Evolutionary conservation across 1,284 basidiomycete genomes (phyloP), one percentile per base, ranked within the genome.

Genomic region (Ceratobasidium sp.): DNA sequence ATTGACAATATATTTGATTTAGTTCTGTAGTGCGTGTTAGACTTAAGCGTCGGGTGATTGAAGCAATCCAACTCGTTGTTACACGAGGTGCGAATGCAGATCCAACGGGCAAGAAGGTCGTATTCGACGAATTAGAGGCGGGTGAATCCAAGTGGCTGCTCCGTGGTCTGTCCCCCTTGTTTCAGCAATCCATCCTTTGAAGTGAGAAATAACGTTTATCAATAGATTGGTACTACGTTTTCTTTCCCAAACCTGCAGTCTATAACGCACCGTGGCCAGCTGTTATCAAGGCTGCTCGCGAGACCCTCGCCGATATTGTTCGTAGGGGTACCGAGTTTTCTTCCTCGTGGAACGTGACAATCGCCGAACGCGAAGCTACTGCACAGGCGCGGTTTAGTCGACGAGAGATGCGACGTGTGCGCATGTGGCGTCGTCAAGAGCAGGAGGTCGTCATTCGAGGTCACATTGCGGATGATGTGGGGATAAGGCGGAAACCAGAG

Each of bases 211-310:
- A n/a, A n/a, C n/a, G n/a, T n/a, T n/a, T n/a, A n/a, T n/a, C 21
- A n/a, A 43, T 38, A 66, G 63, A 66, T 43, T 66, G 63, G 63
- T 66, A 66, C 35, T 66, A 66, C 63, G 43, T 66, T 7, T 50
- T 66, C 21, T 49, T 38, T 28, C 63, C 63, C 26, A 66, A 49
- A 41, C 30, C 26, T 5, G n/a, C 63, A 9, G 32, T 23, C 49
- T 66, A 52, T 28, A n/a, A 66, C 43, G 63, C 63, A 18, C 21
- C 47, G 14, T 66, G 63, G 63, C 38, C 63, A 21, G 47, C 13
- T 21, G 30, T 66, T 21, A 54, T 66, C 28, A 47, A 32, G 43
- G 47, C 63, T 23, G 47, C 47, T 54, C 63, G 63, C n/a, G 50
- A 52, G 1, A 13, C 63, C 13, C 49, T 66, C 16, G n/a, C 50